Percentiles rank a stretch among this genome's conserved stretches.
phyloP scores from a whole-genome alignment of 805 yeast species.

The Cephaloascus fragrans region DNA sequence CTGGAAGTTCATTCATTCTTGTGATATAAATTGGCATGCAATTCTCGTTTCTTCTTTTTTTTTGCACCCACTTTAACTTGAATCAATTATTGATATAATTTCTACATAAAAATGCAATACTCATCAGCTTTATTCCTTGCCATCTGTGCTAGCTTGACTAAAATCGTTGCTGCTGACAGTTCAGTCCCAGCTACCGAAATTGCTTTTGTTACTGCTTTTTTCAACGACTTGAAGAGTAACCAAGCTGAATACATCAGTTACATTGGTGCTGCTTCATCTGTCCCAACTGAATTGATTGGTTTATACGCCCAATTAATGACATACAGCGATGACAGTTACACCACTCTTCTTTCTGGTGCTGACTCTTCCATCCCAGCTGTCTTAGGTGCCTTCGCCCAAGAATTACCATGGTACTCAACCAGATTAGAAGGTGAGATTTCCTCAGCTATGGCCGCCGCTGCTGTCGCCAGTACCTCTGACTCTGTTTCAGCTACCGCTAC shows the following conservation, averaged over 20 bases:
- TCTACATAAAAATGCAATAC: no score
- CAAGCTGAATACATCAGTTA: slow-evolving; percentile 19
- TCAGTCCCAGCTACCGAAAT: slow-evolving; percentile 5
- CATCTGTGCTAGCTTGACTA: no score
- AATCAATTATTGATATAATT: no score
- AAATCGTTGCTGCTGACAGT: no score
- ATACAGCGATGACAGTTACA: slow-evolving; percentile 33
- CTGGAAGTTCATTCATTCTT: no score
- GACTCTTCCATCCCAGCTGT: no score
- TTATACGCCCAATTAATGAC: slow-evolving; percentile 22
- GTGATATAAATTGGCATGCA: no score
- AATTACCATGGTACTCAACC: slow-evolving; percentile 15
- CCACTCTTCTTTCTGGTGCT: slow-evolving; percentile 18
- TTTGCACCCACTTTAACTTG: no score
- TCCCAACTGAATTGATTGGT: slow-evolving; percentile 18
- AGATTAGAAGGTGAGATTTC: slow-evolving; percentile 4
- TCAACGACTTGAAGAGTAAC: slow-evolving; percentile 22
- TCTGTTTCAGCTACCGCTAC: slow-evolving; percentile 1
- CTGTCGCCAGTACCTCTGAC: slow-evolving; percentile 2
- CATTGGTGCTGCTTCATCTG: slow-evolving; percentile 15
- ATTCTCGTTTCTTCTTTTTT: no score
- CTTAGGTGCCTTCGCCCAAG: slow-evolving; percentile 11
- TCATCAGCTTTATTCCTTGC: no score
- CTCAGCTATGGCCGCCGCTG: slow-evolving; percentile 3
- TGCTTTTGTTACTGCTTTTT: slow-evolving; percentile 23